Base-by-base conservation (phyloP, 2,329 filamentous ascomycete species). In the Paracorniculantispora psalliotae region DNA sequence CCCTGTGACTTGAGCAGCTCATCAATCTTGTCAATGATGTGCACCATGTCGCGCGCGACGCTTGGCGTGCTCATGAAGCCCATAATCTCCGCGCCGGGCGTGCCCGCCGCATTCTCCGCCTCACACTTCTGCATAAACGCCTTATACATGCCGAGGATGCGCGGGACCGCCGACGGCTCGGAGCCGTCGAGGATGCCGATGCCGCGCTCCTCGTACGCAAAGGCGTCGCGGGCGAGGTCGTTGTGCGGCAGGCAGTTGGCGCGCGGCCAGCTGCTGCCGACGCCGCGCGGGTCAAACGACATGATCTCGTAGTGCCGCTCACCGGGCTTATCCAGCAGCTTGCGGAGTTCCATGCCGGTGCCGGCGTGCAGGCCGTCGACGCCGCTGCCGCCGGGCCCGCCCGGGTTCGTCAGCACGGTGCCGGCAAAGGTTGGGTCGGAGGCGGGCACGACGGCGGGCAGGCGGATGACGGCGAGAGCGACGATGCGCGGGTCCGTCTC, bases 381-480 rank as follows among this genome's bases (percentile, higher is more conserved):
- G 2, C 73, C 73, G 2, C 70, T 71, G 2, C 66, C 72, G n/a
- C 73, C 69, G 0, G 73, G 73, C 0, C 74, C 74, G 13, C 74
- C 74, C 7, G 72, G 72, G 64, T 74, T 74, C 26, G 64, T 62
- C 55, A 75, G 63, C 13, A 75, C 64, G 39, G 72, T 71, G 21
- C 73, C 73, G 23, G 66, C 71, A 57, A 71, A 74, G n/a, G 61
- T 59, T 7, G 67, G 68, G 60, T 71, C 68, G 35, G 63, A 52
- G 25, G 67, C 67, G 4, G 66, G 56, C 15, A 74, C 73, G 1
- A 61, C 61, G 26, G 72, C 71, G 2, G 72, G 71, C 7, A 70
- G 65, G 43, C 67, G 69, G 37, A 68, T 63, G 50, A 75, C 66
- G 49, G 73, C 72, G 30, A 76, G 61, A 19, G 66, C 68, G 21